Evolutionary conservation across 108 stramenopile genomes (phyloP).

Genomic region (Skeletonema marinoi): DNA sequence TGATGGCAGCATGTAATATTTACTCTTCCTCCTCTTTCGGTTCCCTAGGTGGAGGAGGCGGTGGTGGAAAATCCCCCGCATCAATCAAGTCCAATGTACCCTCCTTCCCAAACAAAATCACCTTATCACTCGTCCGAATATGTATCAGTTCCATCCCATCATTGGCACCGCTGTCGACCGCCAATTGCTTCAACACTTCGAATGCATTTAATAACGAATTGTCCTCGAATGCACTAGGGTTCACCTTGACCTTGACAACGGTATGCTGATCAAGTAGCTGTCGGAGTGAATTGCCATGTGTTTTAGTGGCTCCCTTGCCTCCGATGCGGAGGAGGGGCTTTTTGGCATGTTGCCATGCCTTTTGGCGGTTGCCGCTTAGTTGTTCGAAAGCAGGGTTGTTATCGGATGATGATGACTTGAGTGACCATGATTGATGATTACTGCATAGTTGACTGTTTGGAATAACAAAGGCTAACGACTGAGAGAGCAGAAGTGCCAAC

Average conservation of each 20-base stretch:
- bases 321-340: conserved; percentile 63
- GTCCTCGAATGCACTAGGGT: conserved; percentile 33
- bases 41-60: conserved; percentile 16
- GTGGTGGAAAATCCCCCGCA: conserved; percentile 61
- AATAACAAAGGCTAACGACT: not conserved
- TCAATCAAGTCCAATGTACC: conserved; percentile 55
- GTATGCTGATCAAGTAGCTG: conserved; percentile 65
- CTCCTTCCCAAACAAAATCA: conserved; percentile 56
- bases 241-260: conserved; percentile 69
- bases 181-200: conserved; percentile 34
- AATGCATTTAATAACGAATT: conserved; percentile 45
- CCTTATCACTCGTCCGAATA: conserved; percentile 43
- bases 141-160: conserved; percentile 58
- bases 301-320: conserved; percentile 48
- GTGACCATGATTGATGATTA: not conserved
- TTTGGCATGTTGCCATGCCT: conserved; percentile 62
- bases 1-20: not conserved
- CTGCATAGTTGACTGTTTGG: not conserved
- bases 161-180: conserved; percentile 52
- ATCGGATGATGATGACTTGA: not conserved
- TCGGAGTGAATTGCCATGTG: conserved; percentile 66
- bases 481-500: not conserved
- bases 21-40: not conserved
- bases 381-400: not conserved
- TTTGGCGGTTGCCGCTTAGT: conserved; percentile 9